phyloP scores from a whole-genome alignment of 176 grass and related monocot genomes.

The Phoenix dactylifera region DNA sequence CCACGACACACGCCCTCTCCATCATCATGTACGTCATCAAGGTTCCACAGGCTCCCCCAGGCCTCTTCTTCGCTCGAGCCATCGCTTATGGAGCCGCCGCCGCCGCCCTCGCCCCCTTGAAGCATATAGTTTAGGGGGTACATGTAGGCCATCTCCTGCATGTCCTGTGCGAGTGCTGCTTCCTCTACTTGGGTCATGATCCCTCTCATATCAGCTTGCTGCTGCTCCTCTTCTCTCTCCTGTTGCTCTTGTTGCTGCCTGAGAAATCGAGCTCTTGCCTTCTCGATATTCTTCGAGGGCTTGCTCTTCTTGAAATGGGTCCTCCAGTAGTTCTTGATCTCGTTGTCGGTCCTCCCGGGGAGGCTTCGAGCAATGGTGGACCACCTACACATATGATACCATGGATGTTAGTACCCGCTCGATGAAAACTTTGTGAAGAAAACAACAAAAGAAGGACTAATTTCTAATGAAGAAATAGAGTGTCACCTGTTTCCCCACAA shows the following conservation, averaged over 20 bases:
- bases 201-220: constrained; percentile 1
- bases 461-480: too few species aligned
- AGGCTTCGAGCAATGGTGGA: constrained; percentile 82
- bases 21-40: constrained; percentile 26
- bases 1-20: constrained; percentile 10
- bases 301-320: constrained; percentile 89
- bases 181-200: neutral
- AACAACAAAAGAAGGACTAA: too few species aligned
- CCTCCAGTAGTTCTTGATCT: constrained; percentile 99
- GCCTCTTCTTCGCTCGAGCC: constrained; percentile 46
- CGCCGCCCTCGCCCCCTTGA: constrained; percentile 6
- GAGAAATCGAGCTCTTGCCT: constrained; percentile 50
- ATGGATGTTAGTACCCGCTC: too few species aligned
- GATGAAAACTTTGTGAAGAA: too few species aligned
- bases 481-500: constrained; percentile 17
- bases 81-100: constrained; percentile 33
- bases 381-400: constrained; percentile 24
- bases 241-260: constrained; percentile 27
- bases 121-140: constrained; percentile 40
- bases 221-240: constrained; percentile 24
- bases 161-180: neutral
- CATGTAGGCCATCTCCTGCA: constrained; percentile 35
- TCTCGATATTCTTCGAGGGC: constrained; percentile 68
- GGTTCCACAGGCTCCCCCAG: constrained; percentile 95
- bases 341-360: constrained; percentile 90